Evolutionary conservation across 352 stramenopile species (phyloP), one percentile per base, ranked within the genome.

Genomic region (Pythium utonaiense): DNA sequence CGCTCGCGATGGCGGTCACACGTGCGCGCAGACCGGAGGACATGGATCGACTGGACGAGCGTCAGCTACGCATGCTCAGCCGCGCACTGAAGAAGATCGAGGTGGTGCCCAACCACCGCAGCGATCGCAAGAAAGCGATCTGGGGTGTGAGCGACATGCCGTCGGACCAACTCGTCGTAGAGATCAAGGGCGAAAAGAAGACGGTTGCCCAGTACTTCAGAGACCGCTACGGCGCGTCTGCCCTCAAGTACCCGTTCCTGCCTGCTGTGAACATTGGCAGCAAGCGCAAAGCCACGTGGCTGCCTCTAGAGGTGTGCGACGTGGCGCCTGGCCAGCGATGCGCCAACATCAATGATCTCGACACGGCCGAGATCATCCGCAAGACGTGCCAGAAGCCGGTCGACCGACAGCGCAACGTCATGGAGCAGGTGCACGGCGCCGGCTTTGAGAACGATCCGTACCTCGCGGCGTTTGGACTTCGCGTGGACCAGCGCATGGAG

Each of bases 311-410:
- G 57, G 31, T 95, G n/a, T 96, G 87, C 40, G 67, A 87, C 44
- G 79, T 92, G 9, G 74, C 80, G 0, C 73, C 79, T 0, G 78
- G 85, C 13, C 86, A 96, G 62, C 74, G 76, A 22, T 89, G 86
- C 34, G 48, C 78, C 0, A 86, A 88, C 42, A 88, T 91, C 22
- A 90, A 88, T 28, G 85, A 95, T 2, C 60, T 80, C 22, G 79
- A 96, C 53, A 93, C 83, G 22, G 80, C 84, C 13, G 80, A 95
- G 59, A 93, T 96, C 38, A 95, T 96, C 50, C 31, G 45, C n/a
- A 75, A 86, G 48, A 91, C 80, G 7, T 78, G 72, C 44, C 67
- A 85, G 58, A 67, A 67, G 22, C 80, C 80, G 2, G 60, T 69
- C 3, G 60, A 75, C 24, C 80, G 83, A 33, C 57, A 75, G n/a